phyloP scores from a whole-genome alignment of 768 basidiomycete genomes.

The Psilocybe cubensis region DNA sequence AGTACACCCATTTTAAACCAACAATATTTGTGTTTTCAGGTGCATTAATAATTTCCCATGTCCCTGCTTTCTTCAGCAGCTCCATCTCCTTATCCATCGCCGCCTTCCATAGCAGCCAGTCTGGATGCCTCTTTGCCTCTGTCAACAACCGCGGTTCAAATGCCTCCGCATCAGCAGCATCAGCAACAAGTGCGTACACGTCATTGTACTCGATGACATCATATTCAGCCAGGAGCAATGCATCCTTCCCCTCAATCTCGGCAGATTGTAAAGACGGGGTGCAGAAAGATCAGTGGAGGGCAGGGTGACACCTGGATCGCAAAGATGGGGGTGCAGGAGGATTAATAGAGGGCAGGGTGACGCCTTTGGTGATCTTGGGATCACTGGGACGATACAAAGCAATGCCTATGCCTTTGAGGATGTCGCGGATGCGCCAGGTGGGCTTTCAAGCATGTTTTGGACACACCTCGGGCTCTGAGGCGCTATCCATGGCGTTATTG shows the following conservation, averaged over 20 bases:
- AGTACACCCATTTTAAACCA: slow-evolving; percentile 38
- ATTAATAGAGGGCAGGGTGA: slow-evolving; percentile 13
- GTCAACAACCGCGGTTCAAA: slow-evolving; percentile 21
- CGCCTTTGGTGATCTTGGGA: slow-evolving; percentile 8
- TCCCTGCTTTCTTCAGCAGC: slow-evolving; percentile 19
- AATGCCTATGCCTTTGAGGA: slow-evolving; percentile 9
- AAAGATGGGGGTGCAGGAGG: neutral
- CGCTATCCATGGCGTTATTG: neutral
- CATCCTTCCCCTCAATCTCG: neutral
- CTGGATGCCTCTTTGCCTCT: slow-evolving; percentile 24
- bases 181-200: slow-evolving; percentile 27
- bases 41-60: too few species aligned
- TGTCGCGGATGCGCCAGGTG: slow-evolving; percentile 5
- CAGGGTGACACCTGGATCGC: too few species aligned
- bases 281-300: too few species aligned
- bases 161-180: slow-evolving; percentile 28
- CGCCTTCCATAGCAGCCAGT: slow-evolving; percentile 24
- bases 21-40: too few species aligned
- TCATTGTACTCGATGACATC: slow-evolving; percentile 13
- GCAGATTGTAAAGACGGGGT: neutral
- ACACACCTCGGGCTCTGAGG: slow-evolving; percentile 5
- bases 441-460: slow-evolving; percentile 10
- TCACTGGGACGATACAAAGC: slow-evolving; percentile 2
- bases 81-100: slow-evolving; percentile 32
- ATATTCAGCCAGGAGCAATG: slow-evolving; percentile 5